phyloP scores from a whole-genome alignment of 345 rosid species.

The Gossypium australe region DNA sequence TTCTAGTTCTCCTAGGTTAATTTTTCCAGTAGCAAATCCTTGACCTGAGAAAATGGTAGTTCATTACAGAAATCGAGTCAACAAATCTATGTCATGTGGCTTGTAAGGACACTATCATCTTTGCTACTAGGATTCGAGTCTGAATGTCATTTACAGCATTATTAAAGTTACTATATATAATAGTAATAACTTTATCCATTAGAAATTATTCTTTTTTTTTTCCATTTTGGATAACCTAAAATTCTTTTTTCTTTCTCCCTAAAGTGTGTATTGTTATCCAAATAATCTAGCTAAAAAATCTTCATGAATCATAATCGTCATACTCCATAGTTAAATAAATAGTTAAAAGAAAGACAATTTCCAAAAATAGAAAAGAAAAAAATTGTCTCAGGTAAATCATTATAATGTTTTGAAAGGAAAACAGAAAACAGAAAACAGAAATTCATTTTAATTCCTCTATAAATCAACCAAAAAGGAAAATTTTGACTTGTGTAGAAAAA shows the following conservation, averaged over 20 bases:
- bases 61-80: neutral
- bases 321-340: neutral
- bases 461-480: neutral
- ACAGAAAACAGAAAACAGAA: neutral
- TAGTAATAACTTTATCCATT: neutral
- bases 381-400: no score
- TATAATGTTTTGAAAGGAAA: neutral
- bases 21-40: conserved; percentile 62
- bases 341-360: neutral
- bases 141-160: neutral
- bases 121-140: neutral
- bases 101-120: neutral
- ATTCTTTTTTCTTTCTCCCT: neutral
- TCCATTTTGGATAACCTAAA: neutral
- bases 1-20: conserved; percentile 64
- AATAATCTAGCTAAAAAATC: neutral
- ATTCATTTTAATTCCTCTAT: neutral
- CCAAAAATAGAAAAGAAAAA: neutral
- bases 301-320: neutral
- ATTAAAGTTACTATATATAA: neutral
- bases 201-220: no score
- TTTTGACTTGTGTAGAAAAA: neutral
- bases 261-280: neutral
- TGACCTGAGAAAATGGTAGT: conserved; percentile 41
- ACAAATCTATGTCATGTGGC: neutral